Base-by-base conservation (phyloP, 2,329 filamentous ascomycete species). In the Botrytis pseudocinerea region DNA sequence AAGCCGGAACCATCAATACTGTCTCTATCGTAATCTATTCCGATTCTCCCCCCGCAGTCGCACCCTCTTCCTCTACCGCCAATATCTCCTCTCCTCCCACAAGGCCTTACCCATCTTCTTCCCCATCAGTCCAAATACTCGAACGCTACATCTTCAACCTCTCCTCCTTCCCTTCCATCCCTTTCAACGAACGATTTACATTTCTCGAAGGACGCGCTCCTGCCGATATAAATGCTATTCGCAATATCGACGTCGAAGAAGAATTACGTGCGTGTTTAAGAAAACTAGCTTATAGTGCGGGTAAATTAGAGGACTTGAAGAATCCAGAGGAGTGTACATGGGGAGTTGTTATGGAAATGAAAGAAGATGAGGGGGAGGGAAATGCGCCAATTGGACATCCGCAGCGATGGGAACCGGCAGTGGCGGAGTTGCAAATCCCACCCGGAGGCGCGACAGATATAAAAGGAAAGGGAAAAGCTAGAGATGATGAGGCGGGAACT, bases 261-360 rank as follows among this genome's bases (percentile, higher is more conserved):
- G 90, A 93, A 75, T 85, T 95, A 63, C 87, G 93, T 40, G 92
- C 88, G 2, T 89, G 89, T 0, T 83, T 95, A 76, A 83, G 87
- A 71, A 87, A 88, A 64, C 83, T 95, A 22, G 87, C 89, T 0
- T 87, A 89, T 73, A 86, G 88, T 4, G 88, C 86, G 14, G 86
- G 89, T 74, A 85, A 84, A 72, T 84, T 93, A 75, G 83, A 81
- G 0, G 82, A 85, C 0, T 80, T 94, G 35, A 60, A n/a, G 2
- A 20, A 57, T 35, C 91, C 92, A 0, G 82, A 85, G 2, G 87
- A 87, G 1, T 94, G 92, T 80, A 92, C 91, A 0, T 95, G 93
- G 81, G 93, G 92, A 0, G 81, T 95, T n/a, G 91, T 90, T 0
- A 87, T 95, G 59, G 93, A 95, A 81, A 80, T 95, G 76, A 88